A percentile compares a stretch with the other conserved stretches of the same genome.
phyloP scores from a whole-genome alignment of 2,329 filamentous ascomycete species.

The Ceratocystis albifundus region DNA sequence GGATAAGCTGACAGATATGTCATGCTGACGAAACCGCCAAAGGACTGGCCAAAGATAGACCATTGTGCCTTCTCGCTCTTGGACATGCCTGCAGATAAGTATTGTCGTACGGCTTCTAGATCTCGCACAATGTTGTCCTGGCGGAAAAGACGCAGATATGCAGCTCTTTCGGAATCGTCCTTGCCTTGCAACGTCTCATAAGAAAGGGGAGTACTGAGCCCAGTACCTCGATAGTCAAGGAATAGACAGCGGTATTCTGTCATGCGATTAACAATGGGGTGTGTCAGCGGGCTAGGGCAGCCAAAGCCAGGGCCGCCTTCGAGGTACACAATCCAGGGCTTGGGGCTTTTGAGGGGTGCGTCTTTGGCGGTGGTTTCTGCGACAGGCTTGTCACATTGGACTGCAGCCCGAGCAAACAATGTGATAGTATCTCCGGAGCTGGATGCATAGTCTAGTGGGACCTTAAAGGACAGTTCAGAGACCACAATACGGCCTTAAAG shows the following conservation, averaged over 20 bases:
- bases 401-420: constrained; percentile 66
- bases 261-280: constrained; percentile 57
- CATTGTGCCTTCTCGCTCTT: constrained; percentile 57
- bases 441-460: constrained; percentile 61
- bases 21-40: constrained; percentile 75
- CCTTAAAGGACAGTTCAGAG: constrained; percentile 75
- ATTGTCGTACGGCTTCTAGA: constrained; percentile 71
- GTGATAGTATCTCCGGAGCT: constrained; percentile 50
- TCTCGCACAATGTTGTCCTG: constrained; percentile 86
- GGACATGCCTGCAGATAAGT: constrained; percentile 45
- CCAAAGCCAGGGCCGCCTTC: constrained; percentile 79
- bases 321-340: constrained; percentile 58
- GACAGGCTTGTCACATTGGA: constrained; percentile 53
- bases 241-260: constrained; percentile 76
- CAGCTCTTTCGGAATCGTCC: constrained; percentile 54
- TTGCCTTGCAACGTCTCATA: constrained; percentile 53
- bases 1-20: constrained; percentile 77
- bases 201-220: constrained; percentile 69
- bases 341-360: constrained; percentile 33
- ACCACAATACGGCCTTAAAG: constrained; percentile 57
- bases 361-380: constrained; percentile 34
- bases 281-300: constrained; percentile 62
- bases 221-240: constrained; percentile 86
- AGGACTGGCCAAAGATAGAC: constrained; percentile 82
- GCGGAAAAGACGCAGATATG: constrained; percentile 73